A percentile compares a stretch with the other conserved stretches of the same genome.
phyloP scores from a whole-genome alignment of 176 grass and related monocot genomes.

The Rhipidocladum racemiflorum region DNA sequence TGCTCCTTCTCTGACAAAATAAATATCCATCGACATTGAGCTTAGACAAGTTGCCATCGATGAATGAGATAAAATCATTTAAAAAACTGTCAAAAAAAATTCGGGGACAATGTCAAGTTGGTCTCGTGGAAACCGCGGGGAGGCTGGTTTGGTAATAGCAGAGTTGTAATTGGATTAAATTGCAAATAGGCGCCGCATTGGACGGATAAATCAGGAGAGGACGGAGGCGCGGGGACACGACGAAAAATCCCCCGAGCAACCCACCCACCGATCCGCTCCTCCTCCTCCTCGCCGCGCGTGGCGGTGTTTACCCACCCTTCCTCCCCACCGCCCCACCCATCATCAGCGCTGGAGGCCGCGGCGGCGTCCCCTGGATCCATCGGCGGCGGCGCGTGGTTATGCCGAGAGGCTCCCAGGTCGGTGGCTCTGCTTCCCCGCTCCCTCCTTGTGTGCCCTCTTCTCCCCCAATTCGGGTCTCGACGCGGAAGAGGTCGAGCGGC shows the following conservation, averaged over 20 bases:
- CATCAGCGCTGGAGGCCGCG: conserved; percentile 54
- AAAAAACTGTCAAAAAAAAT: background rate
- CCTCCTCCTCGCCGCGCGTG: conserved; percentile 25
- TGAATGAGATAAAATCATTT: too few relatives aligned
- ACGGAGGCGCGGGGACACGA: background rate
- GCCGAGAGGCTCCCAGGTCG: conserved; percentile 51
- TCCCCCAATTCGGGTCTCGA: background rate
- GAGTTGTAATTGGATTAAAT: background rate
- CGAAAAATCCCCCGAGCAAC: conserved; percentile 11
- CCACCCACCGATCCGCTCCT: background rate
- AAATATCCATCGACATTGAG: too few relatives aligned
- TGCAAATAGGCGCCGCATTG: background rate
- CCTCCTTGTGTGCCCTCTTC: background rate
- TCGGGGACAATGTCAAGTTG: background rate
- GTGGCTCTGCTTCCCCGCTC: background rate
- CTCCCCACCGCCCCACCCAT: background rate
- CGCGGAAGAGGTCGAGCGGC: background rate
- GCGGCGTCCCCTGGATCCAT: conserved; percentile 25
- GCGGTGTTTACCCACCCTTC: conserved; percentile 35
- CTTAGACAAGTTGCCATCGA: too few relatives aligned
- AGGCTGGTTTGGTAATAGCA: rapidly evolving
- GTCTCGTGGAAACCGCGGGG: background rate
- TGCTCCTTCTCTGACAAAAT: too few relatives aligned
- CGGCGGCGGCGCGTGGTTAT: conserved; percentile 52
- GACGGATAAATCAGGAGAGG: conserved; percentile 28